phyloP scores from a whole-genome alignment of 495 filamentous ascomycete species.

The Tuber brumale region DNA sequence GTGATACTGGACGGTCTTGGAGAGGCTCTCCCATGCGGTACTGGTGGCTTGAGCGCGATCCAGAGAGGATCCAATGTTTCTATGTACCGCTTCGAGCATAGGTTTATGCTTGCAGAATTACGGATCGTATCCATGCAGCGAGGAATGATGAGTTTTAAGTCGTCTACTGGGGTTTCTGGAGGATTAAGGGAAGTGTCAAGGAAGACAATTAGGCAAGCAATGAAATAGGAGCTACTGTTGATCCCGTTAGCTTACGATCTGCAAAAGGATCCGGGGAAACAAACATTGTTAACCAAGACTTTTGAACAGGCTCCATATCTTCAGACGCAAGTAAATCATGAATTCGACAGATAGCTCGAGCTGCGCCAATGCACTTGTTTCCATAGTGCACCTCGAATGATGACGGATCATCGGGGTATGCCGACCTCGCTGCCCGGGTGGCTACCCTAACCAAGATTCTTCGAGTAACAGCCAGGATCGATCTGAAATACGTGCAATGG shows the following conservation, averaged over 20 bases:
- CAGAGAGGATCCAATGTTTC: slow-evolving; percentile 33
- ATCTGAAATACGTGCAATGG: slow-evolving; percentile 31
- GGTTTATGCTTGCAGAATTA: slow-evolving; percentile 15
- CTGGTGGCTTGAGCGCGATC: slow-evolving; percentile 27
- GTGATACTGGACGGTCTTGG: slow-evolving; percentile 9
- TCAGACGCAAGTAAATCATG: slow-evolving; percentile 24
- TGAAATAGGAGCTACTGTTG: slow-evolving; percentile 31
- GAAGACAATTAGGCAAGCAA: slow-evolving; percentile 30
- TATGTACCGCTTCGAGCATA: slow-evolving; percentile 27
- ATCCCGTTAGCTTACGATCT: slow-evolving; percentile 8
- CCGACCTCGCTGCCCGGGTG: slow-evolving; percentile 28
- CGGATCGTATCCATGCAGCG: slow-evolving; percentile 23
- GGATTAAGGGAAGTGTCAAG: slow-evolving; percentile 31
- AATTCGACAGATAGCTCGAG: slow-evolving; percentile 27
- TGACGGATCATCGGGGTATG: slow-evolving; percentile 21
- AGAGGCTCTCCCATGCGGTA: slow-evolving; percentile 5
- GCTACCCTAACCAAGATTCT: slow-evolving; percentile 31
- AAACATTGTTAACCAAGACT: slow-evolving; percentile 35
- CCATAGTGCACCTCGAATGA: slow-evolving; percentile 30
- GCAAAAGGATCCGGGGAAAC: background rate
- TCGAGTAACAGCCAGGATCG: slow-evolving; percentile 27
- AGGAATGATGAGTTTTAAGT: slow-evolving; percentile 29
- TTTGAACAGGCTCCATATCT: slow-evolving; percentile 19
- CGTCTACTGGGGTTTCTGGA: slow-evolving; percentile 17
- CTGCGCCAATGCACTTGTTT: slow-evolving; percentile 32